Evolutionary conservation across 2,329 filamentous ascomycete species (phyloP).

Genomic region (Aureobasidium melanogenum): DNA sequence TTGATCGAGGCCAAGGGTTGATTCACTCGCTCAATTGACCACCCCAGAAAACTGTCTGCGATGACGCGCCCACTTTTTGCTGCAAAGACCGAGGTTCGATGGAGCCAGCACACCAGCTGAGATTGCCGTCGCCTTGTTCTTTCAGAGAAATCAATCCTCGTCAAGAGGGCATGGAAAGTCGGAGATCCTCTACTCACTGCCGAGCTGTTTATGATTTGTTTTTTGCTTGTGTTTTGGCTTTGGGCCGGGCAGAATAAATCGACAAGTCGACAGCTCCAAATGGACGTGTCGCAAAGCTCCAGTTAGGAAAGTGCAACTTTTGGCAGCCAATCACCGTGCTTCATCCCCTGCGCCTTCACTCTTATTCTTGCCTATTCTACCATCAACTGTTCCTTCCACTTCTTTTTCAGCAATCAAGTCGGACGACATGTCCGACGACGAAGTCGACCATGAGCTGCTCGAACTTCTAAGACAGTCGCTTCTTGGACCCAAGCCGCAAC

Average conservation of each 20-base stretch:
- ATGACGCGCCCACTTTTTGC: background rate
- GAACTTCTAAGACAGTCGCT: slow-evolving; percentile 77
- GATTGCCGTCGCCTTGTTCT: background rate
- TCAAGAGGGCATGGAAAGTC: background rate
- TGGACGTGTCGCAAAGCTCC: background rate
- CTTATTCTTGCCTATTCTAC: slow-evolving; percentile 3
- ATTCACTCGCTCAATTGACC: background rate
- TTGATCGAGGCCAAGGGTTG: background rate
- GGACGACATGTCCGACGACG: slow-evolving; percentile 72
- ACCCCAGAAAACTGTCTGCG: slow-evolving; percentile 1
- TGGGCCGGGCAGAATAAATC: background rate
- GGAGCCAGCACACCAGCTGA: background rate
- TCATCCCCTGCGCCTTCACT: background rate
- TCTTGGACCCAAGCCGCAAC: slow-evolving; percentile 38
- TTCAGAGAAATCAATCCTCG: background rate
- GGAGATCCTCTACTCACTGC: background rate
- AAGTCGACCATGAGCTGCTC: slow-evolving; percentile 79
- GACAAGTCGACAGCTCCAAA: background rate
- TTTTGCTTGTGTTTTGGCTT: too few species aligned
- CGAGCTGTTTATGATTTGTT: background rate
- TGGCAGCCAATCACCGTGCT: background rate
- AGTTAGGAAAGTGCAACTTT: background rate
- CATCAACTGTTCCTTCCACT: background rate
- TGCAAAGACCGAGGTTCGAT: background rate
- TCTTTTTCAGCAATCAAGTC: background rate